Conservation (phyloP, 2,329 filamentous ascomycete genomes). For the Phaeosphaeriaceae sp. region DNA sequence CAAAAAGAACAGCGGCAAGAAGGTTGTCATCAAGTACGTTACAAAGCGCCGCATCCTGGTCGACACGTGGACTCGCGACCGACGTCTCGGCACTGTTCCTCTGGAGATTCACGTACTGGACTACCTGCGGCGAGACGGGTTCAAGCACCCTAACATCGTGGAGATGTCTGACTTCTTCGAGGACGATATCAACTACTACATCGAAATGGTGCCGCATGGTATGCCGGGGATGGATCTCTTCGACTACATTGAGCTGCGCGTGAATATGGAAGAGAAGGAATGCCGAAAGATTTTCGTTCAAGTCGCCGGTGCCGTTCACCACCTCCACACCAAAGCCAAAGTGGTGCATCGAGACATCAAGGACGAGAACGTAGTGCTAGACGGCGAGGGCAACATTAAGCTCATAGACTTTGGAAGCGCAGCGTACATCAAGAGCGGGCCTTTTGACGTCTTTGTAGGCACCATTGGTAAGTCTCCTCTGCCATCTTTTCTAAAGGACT, state of each 20-base stretch:
- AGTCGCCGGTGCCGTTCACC: slow-evolving; percentile 86
- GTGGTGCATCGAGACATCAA: slow-evolving; percentile 99
- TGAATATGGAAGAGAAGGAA: slow-evolving; percentile 95
- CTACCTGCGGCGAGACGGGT: slow-evolving; percentile 78
- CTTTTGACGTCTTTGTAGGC: slow-evolving; percentile 98
- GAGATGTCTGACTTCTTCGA: slow-evolving; percentile 75
- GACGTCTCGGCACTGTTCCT: slow-evolving; percentile 90
- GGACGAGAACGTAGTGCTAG: slow-evolving; percentile 95
- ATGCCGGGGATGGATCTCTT: slow-evolving; percentile 98
- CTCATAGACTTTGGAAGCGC: slow-evolving; percentile 98
- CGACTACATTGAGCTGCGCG: slow-evolving; percentile 95
- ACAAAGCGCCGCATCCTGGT: slow-evolving; percentile 96
- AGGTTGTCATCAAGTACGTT: slow-evolving; percentile 96
- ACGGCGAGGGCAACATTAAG: slow-evolving; percentile 94
- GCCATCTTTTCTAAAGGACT: neutral
- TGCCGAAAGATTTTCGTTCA: slow-evolving; percentile 95
- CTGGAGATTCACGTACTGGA: slow-evolving; percentile 97
- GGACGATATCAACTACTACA: slow-evolving; percentile 94
- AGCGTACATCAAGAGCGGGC: slow-evolving; percentile 96
- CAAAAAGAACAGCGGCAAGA: slow-evolving; percentile 76
- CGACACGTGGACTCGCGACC: slow-evolving; percentile 96
- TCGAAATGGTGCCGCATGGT: slow-evolving; percentile 96
- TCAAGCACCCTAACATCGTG: slow-evolving; percentile 70
- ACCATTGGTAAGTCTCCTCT: slow-evolving; percentile 78
- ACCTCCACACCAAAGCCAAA: slow-evolving; percentile 86